Evolutionary conservation across 768 basidiomycete species (phyloP).

Genomic region (Pholiota molesta): DNA sequence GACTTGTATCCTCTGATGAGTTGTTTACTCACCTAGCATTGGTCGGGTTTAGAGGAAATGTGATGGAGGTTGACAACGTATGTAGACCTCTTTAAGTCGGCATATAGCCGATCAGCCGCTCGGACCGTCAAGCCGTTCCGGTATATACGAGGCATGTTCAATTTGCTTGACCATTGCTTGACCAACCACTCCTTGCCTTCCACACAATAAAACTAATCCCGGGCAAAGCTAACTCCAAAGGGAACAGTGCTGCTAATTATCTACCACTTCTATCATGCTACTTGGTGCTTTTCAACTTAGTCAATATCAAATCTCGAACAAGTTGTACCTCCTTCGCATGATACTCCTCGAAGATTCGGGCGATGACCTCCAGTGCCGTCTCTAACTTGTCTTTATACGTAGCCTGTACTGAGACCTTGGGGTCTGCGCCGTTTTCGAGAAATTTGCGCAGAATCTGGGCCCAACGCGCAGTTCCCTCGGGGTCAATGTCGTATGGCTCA

Average conservation of each 20-base stretch:
- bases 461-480: slow-evolving; percentile 12
- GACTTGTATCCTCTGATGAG: not conserved
- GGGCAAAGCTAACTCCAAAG: too few relatives aligned
- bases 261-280: not conserved
- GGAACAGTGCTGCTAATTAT: too few relatives aligned
- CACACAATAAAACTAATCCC: not conserved
- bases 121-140: too few relatives aligned
- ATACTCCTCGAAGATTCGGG: slow-evolving; percentile 1
- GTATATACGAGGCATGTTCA: too few relatives aligned
- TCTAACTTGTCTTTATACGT: slow-evolving; percentile 13
- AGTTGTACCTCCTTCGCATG: slow-evolving; percentile 4
- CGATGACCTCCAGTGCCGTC: slow-evolving; percentile 7
- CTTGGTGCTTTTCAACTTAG: not conserved
- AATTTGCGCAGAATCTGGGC: slow-evolving; percentile 10
- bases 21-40: slow-evolving; percentile 4
- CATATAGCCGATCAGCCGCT: too few relatives aligned
- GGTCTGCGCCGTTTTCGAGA: slow-evolving; percentile 13
- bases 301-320: slow-evolving; percentile 1
- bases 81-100: too few relatives aligned
- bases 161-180: too few relatives aligned
- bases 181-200: too few relatives aligned
- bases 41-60: not conserved
- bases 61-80: not conserved
- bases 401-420: slow-evolving; percentile 3
- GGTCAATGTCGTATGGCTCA: slow-evolving; percentile 8